Evolutionary conservation across 768 basidiomycete genomes (phyloP).

Genomic region (Lentinus tigrinus): DNA sequence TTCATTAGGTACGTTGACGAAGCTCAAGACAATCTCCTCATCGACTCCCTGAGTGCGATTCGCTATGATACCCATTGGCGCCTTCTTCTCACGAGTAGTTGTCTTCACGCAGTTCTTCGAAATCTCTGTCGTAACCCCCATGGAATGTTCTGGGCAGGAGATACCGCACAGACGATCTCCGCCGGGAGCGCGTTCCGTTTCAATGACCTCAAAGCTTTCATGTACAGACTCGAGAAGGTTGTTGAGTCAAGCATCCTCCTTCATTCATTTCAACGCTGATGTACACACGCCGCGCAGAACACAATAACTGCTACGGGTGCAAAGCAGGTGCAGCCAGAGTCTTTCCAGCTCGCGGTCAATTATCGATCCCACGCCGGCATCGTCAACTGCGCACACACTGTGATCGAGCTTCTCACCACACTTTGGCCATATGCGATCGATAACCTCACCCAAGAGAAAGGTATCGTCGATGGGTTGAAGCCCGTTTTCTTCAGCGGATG

Average conservation of each 20-base stretch:
- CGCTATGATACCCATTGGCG: not conserved
- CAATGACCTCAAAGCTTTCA: slow-evolving; percentile 66
- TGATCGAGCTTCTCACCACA: slow-evolving; percentile 57
- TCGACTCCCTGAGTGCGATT: slow-evolving; percentile 60
- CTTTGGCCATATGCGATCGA: slow-evolving; percentile 72
- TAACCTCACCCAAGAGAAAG: slow-evolving; percentile 51
- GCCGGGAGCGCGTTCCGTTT: slow-evolving; percentile 73
- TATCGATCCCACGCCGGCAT: slow-evolving; percentile 76
- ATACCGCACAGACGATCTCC: slow-evolving; percentile 78
- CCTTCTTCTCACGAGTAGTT: not conserved
- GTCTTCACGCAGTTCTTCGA: slow-evolving; percentile 50
- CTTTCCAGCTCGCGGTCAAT: slow-evolving; percentile 62
- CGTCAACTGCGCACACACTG: slow-evolving; percentile 64
- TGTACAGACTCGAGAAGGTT: slow-evolving; percentile 62
- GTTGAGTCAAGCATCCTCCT: too few species aligned
- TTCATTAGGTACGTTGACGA: slow-evolving; percentile 67
- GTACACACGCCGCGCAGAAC: too few species aligned
- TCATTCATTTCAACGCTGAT: too few species aligned
- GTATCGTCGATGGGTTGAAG: slow-evolving; percentile 49
- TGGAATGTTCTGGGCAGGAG: slow-evolving; percentile 77
- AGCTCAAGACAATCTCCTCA: slow-evolving; percentile 68
- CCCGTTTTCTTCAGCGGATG: slow-evolving; percentile 55
- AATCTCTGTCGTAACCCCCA: slow-evolving; percentile 61
- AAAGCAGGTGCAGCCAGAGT: slow-evolving; percentile 22
- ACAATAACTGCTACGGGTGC: not conserved